Evolutionary conservation across 352 stramenopile genomes (phyloP), one percentile per base, ranked within the genome.

Genomic region (Globisporangium viniferum): DNA sequence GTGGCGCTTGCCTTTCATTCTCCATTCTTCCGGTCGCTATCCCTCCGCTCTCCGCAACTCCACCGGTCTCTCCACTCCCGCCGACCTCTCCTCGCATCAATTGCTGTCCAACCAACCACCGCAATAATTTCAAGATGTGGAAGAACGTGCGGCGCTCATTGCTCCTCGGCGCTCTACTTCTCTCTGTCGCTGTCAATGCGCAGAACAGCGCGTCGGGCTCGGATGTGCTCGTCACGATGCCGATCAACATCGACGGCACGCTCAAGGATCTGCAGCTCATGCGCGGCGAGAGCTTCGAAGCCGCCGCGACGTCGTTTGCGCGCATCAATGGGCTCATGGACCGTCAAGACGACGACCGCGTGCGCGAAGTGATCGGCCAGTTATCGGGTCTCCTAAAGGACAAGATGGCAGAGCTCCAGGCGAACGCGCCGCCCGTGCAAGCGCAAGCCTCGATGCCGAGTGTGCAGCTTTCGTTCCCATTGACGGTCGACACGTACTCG

Each of bases 201-300:
- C 70, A 78, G 58, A 84, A 64, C 61, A 59, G 54, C 29, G 68
- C 44, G 1, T 33, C 57, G 2, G 49, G 48, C 5, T 27, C 64
- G 31, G 86, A 94, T 68, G 84, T 92, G 59, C 69, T 93, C 35
- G 41, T 94, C 71, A 90, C 84, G 35, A 75, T 93, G 74, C 73
- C 83, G 14, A 74, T 94, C 66, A 70, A 73, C 27, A 73, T 94
- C 56, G 82, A 94, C 59, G 86, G 86, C 49, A 81, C 68, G 15
- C 31, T 81, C 6, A 77, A 74, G 36, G 75, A 94, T 67, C 70
- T 94, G 27, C 74, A 90, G 63, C 81, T 94, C 41, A 68, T 92
- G 63, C 80, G 76, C 5, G 86, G 86, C 24, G 82, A 94, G 73
- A 89, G 74, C 68, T 76, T 82, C 56, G 79, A 93, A 59, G 75